These are phyloP conservation scores for Sutorius australiensis DNA, from an alignment of 768 basidiomycete species.

Conservation along the genomic window DNA sequence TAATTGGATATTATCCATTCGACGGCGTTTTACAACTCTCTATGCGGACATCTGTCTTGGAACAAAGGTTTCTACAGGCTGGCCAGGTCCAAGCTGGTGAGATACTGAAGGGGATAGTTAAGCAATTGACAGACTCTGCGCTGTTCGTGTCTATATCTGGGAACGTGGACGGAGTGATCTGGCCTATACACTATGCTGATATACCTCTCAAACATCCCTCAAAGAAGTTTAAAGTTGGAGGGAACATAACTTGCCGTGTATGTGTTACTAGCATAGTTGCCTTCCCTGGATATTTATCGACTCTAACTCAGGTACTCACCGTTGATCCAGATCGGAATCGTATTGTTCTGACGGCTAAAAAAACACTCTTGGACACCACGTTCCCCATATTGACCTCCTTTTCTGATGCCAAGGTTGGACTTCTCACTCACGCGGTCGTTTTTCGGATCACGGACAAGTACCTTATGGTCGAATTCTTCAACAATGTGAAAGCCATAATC, in stretches of 20 bases:
- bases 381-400: slow-evolving; percentile 63
- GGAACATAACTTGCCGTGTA: slow-evolving; percentile 81
- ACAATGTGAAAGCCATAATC: slow-evolving; percentile 78
- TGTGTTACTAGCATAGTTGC: slow-evolving; percentile 21
- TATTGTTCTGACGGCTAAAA: slow-evolving; percentile 87
- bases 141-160: slow-evolving; percentile 86
- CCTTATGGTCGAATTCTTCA: slow-evolving; percentile 87
- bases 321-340: slow-evolving; percentile 80
- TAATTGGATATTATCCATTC: slow-evolving; percentile 78
- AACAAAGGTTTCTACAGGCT: slow-evolving; percentile 82
- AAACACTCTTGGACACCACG: slow-evolving; percentile 77
- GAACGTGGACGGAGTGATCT: slow-evolving; percentile 87
- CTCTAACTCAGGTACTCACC: slow-evolving; percentile 66
- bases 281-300: neutral
- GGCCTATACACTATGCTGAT: slow-evolving; percentile 95
- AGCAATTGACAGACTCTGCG: slow-evolving; percentile 73
- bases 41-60: slow-evolving; percentile 74
- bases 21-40: slow-evolving; percentile 91
- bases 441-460: slow-evolving; percentile 79
- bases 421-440: slow-evolving; percentile 77
- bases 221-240: slow-evolving; percentile 82
- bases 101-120: slow-evolving; percentile 82
- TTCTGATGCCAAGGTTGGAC: slow-evolving; percentile 66
- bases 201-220: slow-evolving; percentile 91
- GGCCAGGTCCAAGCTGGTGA: slow-evolving; percentile 83